phyloP scores from a whole-genome alignment of 2,329 filamentous ascomycete species.

The Arthroderma sp. region DNA sequence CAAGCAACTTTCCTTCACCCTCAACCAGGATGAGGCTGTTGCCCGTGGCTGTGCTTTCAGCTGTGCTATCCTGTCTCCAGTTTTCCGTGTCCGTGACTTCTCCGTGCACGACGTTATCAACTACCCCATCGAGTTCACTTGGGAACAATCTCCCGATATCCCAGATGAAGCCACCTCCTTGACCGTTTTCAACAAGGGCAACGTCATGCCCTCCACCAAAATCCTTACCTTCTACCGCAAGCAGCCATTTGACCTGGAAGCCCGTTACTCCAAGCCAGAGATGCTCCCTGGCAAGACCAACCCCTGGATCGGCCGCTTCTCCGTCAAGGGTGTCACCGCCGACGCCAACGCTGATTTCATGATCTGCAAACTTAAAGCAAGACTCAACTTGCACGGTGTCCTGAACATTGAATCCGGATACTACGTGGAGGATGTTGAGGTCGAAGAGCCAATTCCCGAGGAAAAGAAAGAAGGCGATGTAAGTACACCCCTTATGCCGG shows the following conservation, averaged over 20 bases:
- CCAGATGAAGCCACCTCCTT: slow-evolving; percentile 96
- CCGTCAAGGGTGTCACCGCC: slow-evolving; percentile 92
- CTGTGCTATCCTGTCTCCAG: slow-evolving; percentile 92
- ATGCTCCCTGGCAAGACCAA: slow-evolving; percentile 76
- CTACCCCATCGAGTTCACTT: slow-evolving; percentile 97
- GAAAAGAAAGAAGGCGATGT: slow-evolving; percentile 54
- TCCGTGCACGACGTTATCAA: slow-evolving; percentile 92
- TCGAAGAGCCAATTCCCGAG: slow-evolving; percentile 81
- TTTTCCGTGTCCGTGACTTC: slow-evolving; percentile 98
- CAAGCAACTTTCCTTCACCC: slow-evolving; percentile 85
- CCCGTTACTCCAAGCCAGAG: slow-evolving; percentile 80
- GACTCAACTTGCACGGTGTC: slow-evolving; percentile 90
- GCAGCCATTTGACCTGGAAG: slow-evolving; percentile 92
- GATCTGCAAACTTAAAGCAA: slow-evolving; percentile 99
- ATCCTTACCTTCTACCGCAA: slow-evolving; percentile 99
- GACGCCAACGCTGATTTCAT: slow-evolving; percentile 94
- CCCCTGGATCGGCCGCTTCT: slow-evolving; percentile 95
- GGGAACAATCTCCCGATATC: slow-evolving; percentile 97
- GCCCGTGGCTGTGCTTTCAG: slow-evolving; percentile 93
- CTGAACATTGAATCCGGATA: slow-evolving; percentile 95
- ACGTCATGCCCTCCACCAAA: slow-evolving; percentile 95
- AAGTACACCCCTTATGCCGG: slow-evolving; percentile 19
- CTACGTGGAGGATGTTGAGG: slow-evolving; percentile 94
- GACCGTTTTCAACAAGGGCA: slow-evolving; percentile 94
- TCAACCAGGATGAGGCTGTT: slow-evolving; percentile 96